Evolutionary conservation across 2,329 filamentous ascomycete genomes (phyloP), one percentile per base, ranked within the genome.

Genomic region (Lasiodiplodia citricola): DNA sequence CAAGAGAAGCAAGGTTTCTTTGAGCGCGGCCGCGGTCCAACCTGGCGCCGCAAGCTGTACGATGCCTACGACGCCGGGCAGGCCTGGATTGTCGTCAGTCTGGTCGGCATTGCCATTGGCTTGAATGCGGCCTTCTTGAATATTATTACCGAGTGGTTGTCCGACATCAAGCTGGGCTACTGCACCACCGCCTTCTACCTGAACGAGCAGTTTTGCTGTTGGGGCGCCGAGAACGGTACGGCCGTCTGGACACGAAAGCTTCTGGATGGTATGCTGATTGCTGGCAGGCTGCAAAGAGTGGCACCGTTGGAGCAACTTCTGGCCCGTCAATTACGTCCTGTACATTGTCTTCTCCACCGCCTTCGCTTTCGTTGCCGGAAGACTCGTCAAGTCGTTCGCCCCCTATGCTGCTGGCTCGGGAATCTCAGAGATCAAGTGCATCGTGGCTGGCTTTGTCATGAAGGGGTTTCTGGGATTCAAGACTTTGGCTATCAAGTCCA

Each of bases 371-470:
- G 91, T 91, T 3, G 91, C 94, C 2, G 94, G 94, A 0, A 90
- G 87, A 47, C 85, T 99, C 51, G 96, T 99, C 76, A 96, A 93
- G 78, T 90, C 89, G 1, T 98, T 96, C 80, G 94, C 96, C 4
- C 96, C 96, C 0, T 99, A 99, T 78, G 96, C 96, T 13, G 96
- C 96, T 41, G 96, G 96, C 18, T 97, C 93, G 14, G 96, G 96
- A 51, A 99, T 99, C 69, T 97, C 94, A 14, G 96, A 99, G 83
- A 99, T 99, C 86, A 99, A 99, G 81, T 97, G 94, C 81, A 98
- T 99, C 77, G 97, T 99, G 76, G 96, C 95, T 4, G 96, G 96
- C 3, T 99, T 99, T 78, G 93, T 98, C 62, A 99, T 99, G 96
- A 97, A 98, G 81, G 96, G 94, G 0, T 99, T 99, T 76, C 86